Conservation (phyloP, 1,284 basidiomycete species). For the Violaceomyces palustris region DNA sequence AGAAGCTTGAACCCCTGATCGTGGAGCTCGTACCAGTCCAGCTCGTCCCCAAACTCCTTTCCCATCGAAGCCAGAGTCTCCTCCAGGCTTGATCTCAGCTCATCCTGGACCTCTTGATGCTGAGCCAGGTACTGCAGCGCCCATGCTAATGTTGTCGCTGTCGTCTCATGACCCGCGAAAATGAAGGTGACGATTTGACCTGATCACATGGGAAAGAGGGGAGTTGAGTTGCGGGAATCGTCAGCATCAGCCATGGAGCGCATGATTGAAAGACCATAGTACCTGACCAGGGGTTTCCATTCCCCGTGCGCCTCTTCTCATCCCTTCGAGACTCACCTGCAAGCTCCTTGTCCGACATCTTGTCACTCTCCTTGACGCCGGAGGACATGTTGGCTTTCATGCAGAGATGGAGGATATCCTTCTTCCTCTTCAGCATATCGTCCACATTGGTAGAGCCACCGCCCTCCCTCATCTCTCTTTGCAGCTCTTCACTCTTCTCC, state of each 20-base stretch:
- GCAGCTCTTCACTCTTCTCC: conserved; percentile 20
- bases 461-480: conserved; percentile 22
- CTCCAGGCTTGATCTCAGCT: conserved; percentile 29
- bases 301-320: no score
- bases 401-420: conserved; percentile 29
- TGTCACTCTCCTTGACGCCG: conserved; percentile 17
- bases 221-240: no score
- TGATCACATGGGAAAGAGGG: conserved; percentile 16
- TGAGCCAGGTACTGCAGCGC: conserved; percentile 35
- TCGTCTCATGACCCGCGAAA: conserved; percentile 50
- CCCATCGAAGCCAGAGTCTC: no score
- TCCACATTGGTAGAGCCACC: no score
- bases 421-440: no score
- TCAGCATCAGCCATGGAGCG: no score
- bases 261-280: no score
- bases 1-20: conserved; percentile 35
- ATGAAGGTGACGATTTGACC: conserved; percentile 43
- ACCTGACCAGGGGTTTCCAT: no score
- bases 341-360: conserved; percentile 25
- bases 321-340: conserved; percentile 21
- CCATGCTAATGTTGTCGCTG: conserved; percentile 39
- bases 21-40: conserved; percentile 32
- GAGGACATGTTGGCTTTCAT: conserved; percentile 34
- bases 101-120: conserved; percentile 23
- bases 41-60: conserved; percentile 12